Percentiles rank a stretch among this genome's conserved stretches.
phyloP scores from a whole-genome alignment of 768 basidiomycete genomes.

The Phylloporus arenicola region DNA sequence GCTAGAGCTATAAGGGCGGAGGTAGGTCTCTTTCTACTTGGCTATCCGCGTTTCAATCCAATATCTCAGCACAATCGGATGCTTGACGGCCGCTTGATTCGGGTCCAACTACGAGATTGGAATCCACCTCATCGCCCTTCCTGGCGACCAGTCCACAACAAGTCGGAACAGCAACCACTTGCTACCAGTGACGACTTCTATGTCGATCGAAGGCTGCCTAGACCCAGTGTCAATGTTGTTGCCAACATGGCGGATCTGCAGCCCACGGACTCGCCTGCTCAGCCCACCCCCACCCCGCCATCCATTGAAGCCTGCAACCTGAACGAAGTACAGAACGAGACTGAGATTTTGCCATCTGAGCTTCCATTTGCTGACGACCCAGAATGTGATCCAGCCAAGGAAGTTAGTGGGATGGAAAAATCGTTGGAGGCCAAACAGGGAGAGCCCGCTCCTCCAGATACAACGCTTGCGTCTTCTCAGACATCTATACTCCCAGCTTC shows the following conservation, averaged over 20 bases:
- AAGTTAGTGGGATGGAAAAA: background rate
- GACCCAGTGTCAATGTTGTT: constrained; percentile 5
- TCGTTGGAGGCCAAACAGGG: constrained; percentile 29
- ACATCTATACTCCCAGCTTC: constrained; percentile 24
- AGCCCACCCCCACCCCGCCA: background rate
- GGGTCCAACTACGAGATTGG: constrained; percentile 70
- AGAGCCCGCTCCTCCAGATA: constrained; percentile 6
- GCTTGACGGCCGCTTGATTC: constrained; percentile 64
- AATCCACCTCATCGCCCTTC: constrained; percentile 48
- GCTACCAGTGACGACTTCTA: constrained; percentile 5
- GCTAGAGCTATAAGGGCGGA: constrained; percentile 61
- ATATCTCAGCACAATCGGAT: constrained; percentile 61
- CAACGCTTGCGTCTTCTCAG: constrained; percentile 15
- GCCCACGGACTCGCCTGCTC: constrained; percentile 4
- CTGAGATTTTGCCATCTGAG: background rate
- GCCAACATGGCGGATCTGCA: constrained; percentile 10
- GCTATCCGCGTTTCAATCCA: constrained; percentile 1
- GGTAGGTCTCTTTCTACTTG: constrained; percentile 33
- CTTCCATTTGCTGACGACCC: constrained; percentile 1
- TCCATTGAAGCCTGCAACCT: constrained; percentile 9
- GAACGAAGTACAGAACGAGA: constrained; percentile 17
- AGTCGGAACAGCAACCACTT: constrained; percentile 27
- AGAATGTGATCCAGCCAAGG: constrained; percentile 4
- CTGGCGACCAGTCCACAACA: constrained; percentile 34
- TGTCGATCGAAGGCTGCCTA: constrained; percentile 10